Conservation (phyloP, 225 moss, liverwort and hornwort genomes). For the Physcomitrium patens region DNA sequence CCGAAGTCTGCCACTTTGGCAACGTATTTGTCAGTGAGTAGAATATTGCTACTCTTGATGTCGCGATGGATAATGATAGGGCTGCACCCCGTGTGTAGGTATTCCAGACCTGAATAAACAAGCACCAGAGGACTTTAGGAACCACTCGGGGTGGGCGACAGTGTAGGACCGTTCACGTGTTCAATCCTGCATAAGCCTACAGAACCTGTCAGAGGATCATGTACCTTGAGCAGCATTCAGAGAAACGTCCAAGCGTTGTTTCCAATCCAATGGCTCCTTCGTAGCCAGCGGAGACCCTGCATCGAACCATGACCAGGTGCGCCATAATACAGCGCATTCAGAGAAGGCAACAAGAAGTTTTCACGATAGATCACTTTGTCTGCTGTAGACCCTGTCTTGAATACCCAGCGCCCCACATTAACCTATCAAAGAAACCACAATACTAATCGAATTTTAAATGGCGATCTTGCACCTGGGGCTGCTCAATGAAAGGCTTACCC, state of each 20-base stretch:
- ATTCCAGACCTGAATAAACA: conserved; percentile 42
- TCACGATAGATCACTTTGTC: not conserved
- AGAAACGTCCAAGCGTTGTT: not conserved
- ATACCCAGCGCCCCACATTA: not conserved
- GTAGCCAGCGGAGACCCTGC: conserved; percentile 31
- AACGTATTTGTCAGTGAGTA: conserved; percentile 34
- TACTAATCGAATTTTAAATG: not conserved
- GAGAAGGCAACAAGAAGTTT: not conserved
- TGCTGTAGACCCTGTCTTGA: not conserved
- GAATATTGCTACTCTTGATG: conserved; percentile 62
- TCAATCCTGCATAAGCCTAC: no score
- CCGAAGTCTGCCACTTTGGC: conserved; percentile 65
- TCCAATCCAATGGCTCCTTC: not conserved
- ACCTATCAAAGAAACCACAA: not conserved
- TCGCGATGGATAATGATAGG: conserved; percentile 62
- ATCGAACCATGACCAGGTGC: not conserved
- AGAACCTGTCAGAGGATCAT: not conserved
- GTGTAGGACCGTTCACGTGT: not conserved
- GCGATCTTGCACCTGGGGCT: no score
- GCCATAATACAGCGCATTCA: not conserved
- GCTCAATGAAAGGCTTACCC: conserved; percentile 28
- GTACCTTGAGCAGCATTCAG: conserved; percentile 19
- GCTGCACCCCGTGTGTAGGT: conserved; percentile 52
- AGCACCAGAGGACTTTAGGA: not conserved
- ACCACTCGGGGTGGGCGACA: no score